These are phyloP conservation scores for Ricinus communis DNA, from an alignment of 345 rosid genomes.

Conservation along the genomic window DNA sequence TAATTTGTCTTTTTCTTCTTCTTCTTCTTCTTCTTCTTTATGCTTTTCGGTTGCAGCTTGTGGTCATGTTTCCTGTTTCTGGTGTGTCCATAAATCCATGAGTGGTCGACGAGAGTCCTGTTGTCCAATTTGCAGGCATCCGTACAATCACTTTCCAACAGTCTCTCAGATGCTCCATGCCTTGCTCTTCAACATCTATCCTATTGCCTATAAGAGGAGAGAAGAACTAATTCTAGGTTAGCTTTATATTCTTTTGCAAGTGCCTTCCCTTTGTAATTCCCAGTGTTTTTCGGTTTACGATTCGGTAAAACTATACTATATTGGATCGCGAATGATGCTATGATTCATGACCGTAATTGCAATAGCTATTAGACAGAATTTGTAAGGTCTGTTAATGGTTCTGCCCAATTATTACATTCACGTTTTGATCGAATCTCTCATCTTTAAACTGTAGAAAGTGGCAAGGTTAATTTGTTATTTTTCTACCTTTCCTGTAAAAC, in stretches of 20 bases:
- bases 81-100: slow-evolving; percentile 86
- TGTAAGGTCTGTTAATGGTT: too few relatives aligned
- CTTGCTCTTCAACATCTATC: slow-evolving; percentile 65
- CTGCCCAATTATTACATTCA: neutral
- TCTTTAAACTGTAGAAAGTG: neutral
- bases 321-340: neutral
- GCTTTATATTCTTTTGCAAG: slow-evolving; percentile 12
- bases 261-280: slow-evolving; percentile 1
- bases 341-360: neutral
- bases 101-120: slow-evolving; percentile 26
- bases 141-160: slow-evolving; percentile 65
- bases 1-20: neutral
- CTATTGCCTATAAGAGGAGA: slow-evolving; percentile 51
- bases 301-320: too few relatives aligned
- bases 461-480: neutral
- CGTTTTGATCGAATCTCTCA: neutral
- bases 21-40: neutral
- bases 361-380: neutral
- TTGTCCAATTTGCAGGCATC: slow-evolving; percentile 76
- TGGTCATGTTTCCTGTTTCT: slow-evolving; percentile 89
- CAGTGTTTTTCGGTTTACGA: too few relatives aligned
- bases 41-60: slow-evolving; percentile 50
- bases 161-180: slow-evolving; percentile 63
- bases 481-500: neutral
- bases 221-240: slow-evolving; percentile 55